Conservation (phyloP, 1,284 basidiomycete species). For the Irpex sp. region DNA sequence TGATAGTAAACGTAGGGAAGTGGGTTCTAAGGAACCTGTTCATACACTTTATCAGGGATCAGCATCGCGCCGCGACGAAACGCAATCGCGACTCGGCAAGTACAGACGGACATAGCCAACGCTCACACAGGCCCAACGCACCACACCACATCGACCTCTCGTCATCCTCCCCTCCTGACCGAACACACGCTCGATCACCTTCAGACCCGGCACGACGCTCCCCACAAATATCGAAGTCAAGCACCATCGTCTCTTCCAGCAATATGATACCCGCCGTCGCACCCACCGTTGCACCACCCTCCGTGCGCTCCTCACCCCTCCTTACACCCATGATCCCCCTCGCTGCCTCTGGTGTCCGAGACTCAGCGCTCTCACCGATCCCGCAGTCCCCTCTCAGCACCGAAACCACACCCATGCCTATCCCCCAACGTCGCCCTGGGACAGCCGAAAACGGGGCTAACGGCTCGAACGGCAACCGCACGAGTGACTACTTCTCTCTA, state of each 20-base stretch:
- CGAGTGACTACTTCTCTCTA: slow-evolving; percentile 51
- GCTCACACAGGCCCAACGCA: slow-evolving; percentile 24
- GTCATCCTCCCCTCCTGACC: slow-evolving; percentile 17
- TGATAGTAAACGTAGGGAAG: slow-evolving; percentile 74
- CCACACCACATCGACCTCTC: slow-evolving; percentile 29
- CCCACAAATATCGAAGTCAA: slow-evolving; percentile 12
- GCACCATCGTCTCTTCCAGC: slow-evolving; percentile 50
- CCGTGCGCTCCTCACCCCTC: slow-evolving; percentile 45
- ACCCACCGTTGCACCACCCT: slow-evolving; percentile 39
- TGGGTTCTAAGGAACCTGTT: slow-evolving; percentile 79
- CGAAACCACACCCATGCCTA: slow-evolving; percentile 30
- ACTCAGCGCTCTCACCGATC: slow-evolving; percentile 29
- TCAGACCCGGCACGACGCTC: slow-evolving; percentile 26
- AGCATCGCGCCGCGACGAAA: slow-evolving; percentile 41
- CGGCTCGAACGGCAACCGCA: slow-evolving; percentile 13
- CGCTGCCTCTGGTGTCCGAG: slow-evolving; percentile 20
- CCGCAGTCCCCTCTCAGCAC: slow-evolving; percentile 31
- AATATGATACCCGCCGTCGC: slow-evolving; percentile 65
- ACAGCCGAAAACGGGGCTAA: slow-evolving; percentile 15
- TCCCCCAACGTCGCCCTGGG: slow-evolving; percentile 11
- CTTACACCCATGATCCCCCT: slow-evolving; percentile 58
- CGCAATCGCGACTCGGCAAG: slow-evolving; percentile 29
- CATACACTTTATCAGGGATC: slow-evolving; percentile 63
- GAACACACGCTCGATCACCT: slow-evolving; percentile 24
- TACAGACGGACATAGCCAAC: slow-evolving; percentile 16